Evolutionary conservation across 352 stramenopile genomes (phyloP).

Genomic region (Phytophthora aleatoria): DNA sequence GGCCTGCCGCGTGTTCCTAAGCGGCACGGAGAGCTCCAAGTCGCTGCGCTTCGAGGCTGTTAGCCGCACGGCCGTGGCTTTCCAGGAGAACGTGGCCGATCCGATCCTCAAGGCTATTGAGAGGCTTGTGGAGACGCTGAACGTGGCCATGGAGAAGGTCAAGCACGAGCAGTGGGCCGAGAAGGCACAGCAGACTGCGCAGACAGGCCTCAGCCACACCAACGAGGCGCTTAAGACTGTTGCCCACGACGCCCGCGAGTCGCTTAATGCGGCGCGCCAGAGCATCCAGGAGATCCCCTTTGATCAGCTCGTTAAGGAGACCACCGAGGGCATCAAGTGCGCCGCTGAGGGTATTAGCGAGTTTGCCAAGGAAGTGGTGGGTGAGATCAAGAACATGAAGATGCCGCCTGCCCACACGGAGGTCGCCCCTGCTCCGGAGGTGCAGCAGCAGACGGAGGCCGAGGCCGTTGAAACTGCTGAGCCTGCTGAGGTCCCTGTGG

Average conservation of each 20-base stretch:
- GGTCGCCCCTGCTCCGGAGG: constrained; percentile 32
- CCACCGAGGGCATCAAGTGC: constrained; percentile 77
- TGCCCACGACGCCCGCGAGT: constrained; percentile 62
- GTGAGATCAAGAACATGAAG: constrained; percentile 70
- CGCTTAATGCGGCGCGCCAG: constrained; percentile 50
- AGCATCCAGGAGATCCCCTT: constrained; percentile 85
- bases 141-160: constrained; percentile 79
- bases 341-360: constrained; percentile 72
- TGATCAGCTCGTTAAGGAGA: constrained; percentile 83
- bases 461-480: constrained; percentile 28
- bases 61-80: constrained; percentile 58
- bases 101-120: constrained; percentile 83
- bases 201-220: constrained; percentile 62
- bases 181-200: constrained; percentile 51
- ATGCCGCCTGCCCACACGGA: constrained; percentile 32
- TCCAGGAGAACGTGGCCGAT: constrained; percentile 83
- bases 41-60: constrained; percentile 74
- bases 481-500: constrained; percentile 17
- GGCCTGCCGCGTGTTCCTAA: constrained; percentile 63
- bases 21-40: constrained; percentile 37
- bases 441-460: constrained; percentile 35
- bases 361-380: constrained; percentile 80
- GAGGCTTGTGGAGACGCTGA: constrained; percentile 82
- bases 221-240: constrained; percentile 66
- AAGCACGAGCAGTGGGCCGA: constrained; percentile 82